Evolutionary conservation across 192 early-diverging fungal species (phyloP), one percentile per base, ranked within the genome.

Genomic region (Dispira simplex): DNA sequence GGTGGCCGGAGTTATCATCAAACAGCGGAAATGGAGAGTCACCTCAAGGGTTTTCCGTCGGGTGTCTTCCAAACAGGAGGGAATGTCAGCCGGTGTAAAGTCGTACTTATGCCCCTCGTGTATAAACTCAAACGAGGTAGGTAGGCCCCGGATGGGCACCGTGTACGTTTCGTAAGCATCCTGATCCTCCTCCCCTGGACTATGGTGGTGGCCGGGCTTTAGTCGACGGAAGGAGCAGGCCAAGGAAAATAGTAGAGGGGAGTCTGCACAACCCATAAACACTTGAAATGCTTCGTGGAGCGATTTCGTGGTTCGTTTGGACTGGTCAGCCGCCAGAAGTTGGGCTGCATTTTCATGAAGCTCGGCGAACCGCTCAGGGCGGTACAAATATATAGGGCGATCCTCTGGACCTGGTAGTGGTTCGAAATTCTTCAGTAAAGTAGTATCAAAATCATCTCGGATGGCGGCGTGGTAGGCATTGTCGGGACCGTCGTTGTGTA

Each of bases 101-200:
- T 62, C 44, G 43, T 45, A 44, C 16, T 39, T 3, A 8, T 39
- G 56, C 27, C 56, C 59, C 25, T 44, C 39, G 25, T 62, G 43
- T 9, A 45, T 62, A 45, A 62, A 62, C 43, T 18, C 18, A n/a
- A 62, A 62, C 18, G 59, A 62, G n/a, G 59, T 62, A 3, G 59
- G 59, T 6, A 62, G 25, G 39, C 11, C 18, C 23, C 16, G 43
- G 11, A 62, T 46, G 5, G 59, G 59, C 26, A 62, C 44, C 8
- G 59, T 62, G 12, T 18, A 44, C 13, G 28, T n/a, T 11, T 62
- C 59, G 23, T n/a, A 32, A 8, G 12, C 44, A 20, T 16, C 18
- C 6, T 39, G 32, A 39, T 39, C 32, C 32, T 39, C 32, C 6
- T 39, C 32, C 32, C 32, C 32, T 6, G 32, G 32, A 39, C 3